phyloP scores from a whole-genome alignment of 1,284 basidiomycete genomes.

The Cerrena zonata region DNA sequence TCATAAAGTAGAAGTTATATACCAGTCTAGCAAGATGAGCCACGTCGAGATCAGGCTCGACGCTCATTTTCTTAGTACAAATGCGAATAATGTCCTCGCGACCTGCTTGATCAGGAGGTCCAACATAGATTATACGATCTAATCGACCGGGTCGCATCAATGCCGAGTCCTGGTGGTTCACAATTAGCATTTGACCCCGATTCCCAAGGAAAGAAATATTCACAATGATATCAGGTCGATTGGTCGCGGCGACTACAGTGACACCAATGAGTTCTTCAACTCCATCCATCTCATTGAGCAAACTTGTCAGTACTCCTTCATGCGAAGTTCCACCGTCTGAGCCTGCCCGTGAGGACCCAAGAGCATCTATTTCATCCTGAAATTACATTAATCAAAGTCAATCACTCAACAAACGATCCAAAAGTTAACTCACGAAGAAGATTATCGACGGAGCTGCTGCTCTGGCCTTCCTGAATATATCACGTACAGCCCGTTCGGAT shows the following conservation, averaged over 20 bases:
- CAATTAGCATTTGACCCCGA: slow-evolving; percentile 5
- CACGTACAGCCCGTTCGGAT: slow-evolving; percentile 89
- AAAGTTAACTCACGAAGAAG: slow-evolving; percentile 72
- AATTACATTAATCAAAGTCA: neutral
- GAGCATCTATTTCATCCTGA: slow-evolving; percentile 95
- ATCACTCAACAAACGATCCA: neutral
- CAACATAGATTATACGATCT: slow-evolving; percentile 93
- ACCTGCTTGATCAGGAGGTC: slow-evolving; percentile 78
- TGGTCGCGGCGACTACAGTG: slow-evolving; percentile 92
- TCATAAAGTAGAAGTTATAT: slow-evolving; percentile 3
- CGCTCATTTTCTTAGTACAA: slow-evolving; percentile 73
- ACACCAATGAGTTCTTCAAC: slow-evolving; percentile 91
- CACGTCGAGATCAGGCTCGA: slow-evolving; percentile 67
- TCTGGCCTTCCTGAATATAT: slow-evolving; percentile 92
- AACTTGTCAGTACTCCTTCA: slow-evolving; percentile 86
- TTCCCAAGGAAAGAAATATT: slow-evolving; percentile 22
- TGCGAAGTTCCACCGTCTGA: slow-evolving; percentile 60
- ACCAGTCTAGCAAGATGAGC: slow-evolving; percentile 67
- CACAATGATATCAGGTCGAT: slow-evolving; percentile 89
- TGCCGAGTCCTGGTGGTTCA: slow-evolving; percentile 72
- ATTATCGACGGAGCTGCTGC: slow-evolving; percentile 91
- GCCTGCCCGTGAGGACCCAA: slow-evolving; percentile 73
- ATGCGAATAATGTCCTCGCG: slow-evolving; percentile 83
- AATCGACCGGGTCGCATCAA: slow-evolving; percentile 91
- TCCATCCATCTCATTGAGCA: slow-evolving; percentile 98